Evolutionary conservation across 352 stramenopile species (phyloP).

Genomic region (Globisporangium splendens): DNA sequence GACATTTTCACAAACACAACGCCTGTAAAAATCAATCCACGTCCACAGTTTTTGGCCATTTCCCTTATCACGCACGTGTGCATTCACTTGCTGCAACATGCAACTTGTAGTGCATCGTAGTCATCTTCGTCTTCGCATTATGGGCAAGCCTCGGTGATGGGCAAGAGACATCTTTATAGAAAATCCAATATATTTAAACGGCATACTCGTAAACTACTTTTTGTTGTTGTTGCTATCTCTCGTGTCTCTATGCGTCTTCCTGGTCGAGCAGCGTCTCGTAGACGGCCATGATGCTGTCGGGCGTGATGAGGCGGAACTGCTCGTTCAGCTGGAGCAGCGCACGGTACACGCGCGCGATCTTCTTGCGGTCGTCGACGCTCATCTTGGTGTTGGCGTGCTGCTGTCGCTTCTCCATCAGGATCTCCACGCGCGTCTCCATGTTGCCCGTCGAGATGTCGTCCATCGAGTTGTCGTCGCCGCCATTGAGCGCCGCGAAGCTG

Average conservation of each 20-base stretch:
- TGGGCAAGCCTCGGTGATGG: too few species aligned
- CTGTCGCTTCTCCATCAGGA: constrained; percentile 89
- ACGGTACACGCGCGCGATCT: constrained; percentile 87
- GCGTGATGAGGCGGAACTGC: constrained; percentile 89
- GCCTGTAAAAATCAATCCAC: too few species aligned
- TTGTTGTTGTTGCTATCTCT: not conserved
- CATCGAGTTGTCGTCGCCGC: constrained; percentile 27
- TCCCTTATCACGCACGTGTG: too few species aligned
- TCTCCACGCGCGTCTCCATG: constrained; percentile 85
- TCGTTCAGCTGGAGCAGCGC: constrained; percentile 86
- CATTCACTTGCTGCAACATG: too few species aligned
- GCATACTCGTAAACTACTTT: not conserved
- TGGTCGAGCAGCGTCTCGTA: constrained; percentile 50
- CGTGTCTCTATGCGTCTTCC: constrained; percentile 17
- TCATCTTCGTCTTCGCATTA: too few species aligned
- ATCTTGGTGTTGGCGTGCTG: constrained; percentile 81
- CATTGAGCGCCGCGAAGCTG: constrained; percentile 49
- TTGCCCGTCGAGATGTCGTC: constrained; percentile 44
- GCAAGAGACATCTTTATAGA: too few species aligned
- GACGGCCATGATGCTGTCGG: constrained; percentile 88
- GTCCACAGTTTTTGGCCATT: too few species aligned
- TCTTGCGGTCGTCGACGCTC: constrained; percentile 72
- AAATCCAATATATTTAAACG: constrained; percentile 2
- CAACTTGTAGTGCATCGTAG: too few species aligned
- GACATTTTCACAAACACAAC: too few species aligned